Evolutionary conservation across 331 rosid genomes (phyloP), one percentile per base, ranked within the genome.

Genomic region (Rhamnella rubrinervis): DNA sequence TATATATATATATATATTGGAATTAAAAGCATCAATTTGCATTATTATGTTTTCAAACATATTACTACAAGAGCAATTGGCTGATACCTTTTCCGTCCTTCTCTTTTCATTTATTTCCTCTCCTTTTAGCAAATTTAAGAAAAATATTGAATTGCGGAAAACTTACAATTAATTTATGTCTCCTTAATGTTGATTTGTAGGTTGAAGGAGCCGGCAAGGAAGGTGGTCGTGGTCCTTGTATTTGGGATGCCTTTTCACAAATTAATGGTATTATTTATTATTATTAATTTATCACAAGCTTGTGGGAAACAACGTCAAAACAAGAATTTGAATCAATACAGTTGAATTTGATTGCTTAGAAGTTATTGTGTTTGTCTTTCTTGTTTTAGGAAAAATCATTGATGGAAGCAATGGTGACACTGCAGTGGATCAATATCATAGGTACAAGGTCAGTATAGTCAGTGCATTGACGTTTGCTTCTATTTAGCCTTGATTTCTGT

Each of bases 231-330:
- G 97, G 98, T 70, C 83, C 97, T 59, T 70, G 97, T 67, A 90
- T 90, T 66, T 93, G 98, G 98, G 97, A 93, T 83, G 92, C 88
- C 55, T 93, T 93, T 82, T 31, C 97, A 60, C 96, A 90, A 78
- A 77, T 73, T 18, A 70, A 82, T 57, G 97, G 98, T 90, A 74
- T n/a, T 46, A 5, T 51, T 46, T 71, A 1, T 15, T 19, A 55
- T 55, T 23, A 40, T 60, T 23, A 8, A 37, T 71, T 23, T 26
- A 7, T 50, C 11, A 18, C 35, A 59, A 47, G 55, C 65, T 50
- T 35, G 51, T 61, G 55, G 59, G 12, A 56, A 21, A 28, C 41
- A 55, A 25, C 11, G 55, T 64, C 61, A 47, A 4, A 23, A 56
- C n/a, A 67, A 13, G 25, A 40, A 46, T 66, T 14, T 69, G 39